These are phyloP conservation scores for Salpingoeca rosetta DNA, from an alignment of 78 protist species.

Conservation along the genomic window DNA sequence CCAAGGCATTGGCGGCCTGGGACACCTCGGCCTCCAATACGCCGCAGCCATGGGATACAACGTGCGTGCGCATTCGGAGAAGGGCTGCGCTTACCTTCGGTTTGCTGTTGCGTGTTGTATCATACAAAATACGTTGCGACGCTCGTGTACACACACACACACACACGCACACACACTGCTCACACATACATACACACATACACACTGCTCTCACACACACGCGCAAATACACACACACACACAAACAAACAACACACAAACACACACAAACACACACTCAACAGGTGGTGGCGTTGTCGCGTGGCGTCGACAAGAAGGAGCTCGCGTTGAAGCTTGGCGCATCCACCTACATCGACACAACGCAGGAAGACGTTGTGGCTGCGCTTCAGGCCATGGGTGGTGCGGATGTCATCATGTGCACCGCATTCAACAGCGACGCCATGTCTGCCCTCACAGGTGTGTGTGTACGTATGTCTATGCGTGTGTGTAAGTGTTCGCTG, in stretches of 20 bases:
- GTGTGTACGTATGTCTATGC: no score
- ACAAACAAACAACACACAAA: background rate
- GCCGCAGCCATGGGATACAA: constrained; percentile 33
- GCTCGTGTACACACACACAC: constrained; percentile 19
- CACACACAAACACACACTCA: background rate
- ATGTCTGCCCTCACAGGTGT: constrained; percentile 1
- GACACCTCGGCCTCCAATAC: constrained; percentile 56
- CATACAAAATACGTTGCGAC: constrained; percentile 33
- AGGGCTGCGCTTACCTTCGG: no score
- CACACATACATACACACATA: no score
- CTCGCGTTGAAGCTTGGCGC: background rate
- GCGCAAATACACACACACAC: no score
- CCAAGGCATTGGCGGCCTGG: constrained; percentile 57
- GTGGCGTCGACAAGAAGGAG: background rate
- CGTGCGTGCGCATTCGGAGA: no score
- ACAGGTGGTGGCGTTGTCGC: background rate
- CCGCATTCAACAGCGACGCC: constrained; percentile 1
- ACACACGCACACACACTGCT: no score
- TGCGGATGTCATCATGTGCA: constrained; percentile 2
- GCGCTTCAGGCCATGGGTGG: constrained; percentile 4
- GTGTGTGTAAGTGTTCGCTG: no score
- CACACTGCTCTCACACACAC: no score
- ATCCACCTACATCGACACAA: background rate
- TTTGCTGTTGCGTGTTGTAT: background rate
- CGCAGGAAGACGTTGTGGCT: constrained; percentile 16